Conservation (phyloP, 2,329 filamentous ascomycete species). For the Cercospora zeina region DNA sequence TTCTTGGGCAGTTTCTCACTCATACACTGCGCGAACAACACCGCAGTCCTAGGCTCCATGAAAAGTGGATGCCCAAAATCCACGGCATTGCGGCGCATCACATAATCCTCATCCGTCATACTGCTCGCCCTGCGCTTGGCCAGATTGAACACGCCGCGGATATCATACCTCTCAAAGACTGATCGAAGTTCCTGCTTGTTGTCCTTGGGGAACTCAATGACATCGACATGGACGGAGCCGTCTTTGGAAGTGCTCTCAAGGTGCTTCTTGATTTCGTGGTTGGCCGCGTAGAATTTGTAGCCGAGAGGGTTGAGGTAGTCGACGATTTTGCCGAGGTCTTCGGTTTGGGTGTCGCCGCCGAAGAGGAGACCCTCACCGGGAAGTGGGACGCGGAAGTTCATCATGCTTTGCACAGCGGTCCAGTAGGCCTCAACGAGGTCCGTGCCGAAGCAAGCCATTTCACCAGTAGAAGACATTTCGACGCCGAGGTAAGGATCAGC, state of each 20-base stretch:
- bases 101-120: constrained; percentile 88
- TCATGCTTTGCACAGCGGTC: constrained; percentile 91
- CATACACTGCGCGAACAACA: constrained; percentile 96
- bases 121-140: constrained; percentile 81
- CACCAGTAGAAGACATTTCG: constrained; percentile 94
- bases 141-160: constrained; percentile 93
- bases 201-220: constrained; percentile 94
- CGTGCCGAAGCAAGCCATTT: constrained; percentile 98
- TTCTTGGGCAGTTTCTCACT: constrained; percentile 85
- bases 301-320: constrained; percentile 85
- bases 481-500: constrained; percentile 97
- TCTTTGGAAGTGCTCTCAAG: constrained; percentile 70
- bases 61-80: constrained; percentile 97
- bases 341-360: constrained; percentile 75
- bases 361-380: constrained; percentile 94
- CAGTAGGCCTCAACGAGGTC: constrained; percentile 96
- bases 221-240: constrained; percentile 68
- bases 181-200: constrained; percentile 94
- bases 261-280: constrained; percentile 75
- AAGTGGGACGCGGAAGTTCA: constrained; percentile 98
- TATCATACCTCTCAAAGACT: constrained; percentile 96
- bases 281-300: constrained; percentile 91
- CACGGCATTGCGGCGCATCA: constrained; percentile 92
- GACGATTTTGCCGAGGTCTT: constrained; percentile 73
- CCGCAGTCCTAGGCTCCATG: constrained; percentile 97